Percentiles rank a stretch among this genome's conserved stretches.
Evolutionary conservation across 768 basidiomycete genomes (phyloP).

Genomic region (Kwoniella botswanensis): DNA sequence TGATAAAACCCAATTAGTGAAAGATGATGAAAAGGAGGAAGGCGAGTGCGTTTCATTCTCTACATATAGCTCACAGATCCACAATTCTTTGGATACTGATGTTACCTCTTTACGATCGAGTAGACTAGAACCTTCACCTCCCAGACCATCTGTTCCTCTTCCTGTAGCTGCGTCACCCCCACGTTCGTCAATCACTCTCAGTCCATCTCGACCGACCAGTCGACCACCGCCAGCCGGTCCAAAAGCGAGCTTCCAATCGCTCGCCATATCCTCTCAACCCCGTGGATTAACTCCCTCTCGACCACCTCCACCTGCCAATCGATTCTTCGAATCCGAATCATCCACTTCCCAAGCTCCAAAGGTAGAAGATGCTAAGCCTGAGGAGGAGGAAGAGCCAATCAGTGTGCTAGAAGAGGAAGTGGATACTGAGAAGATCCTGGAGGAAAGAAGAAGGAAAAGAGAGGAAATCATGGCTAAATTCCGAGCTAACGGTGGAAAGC

Average conservation of each 20-base stretch:
- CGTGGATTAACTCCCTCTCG: slow-evolving; percentile 10
- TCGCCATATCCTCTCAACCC: slow-evolving; percentile 23
- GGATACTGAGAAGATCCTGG: slow-evolving; percentile 50
- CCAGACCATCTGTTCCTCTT: slow-evolving; percentile 31
- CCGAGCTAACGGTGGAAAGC: slow-evolving; percentile 45
- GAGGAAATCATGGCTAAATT: slow-evolving; percentile 57
- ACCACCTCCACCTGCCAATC: slow-evolving; percentile 21
- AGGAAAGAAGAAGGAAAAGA: slow-evolving; percentile 51
- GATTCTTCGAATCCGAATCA: slow-evolving; percentile 24
- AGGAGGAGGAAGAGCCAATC: slow-evolving; percentile 31
- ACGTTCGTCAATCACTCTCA: not conserved
- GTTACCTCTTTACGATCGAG: not conserved
- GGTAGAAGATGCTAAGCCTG: slow-evolving; percentile 20
- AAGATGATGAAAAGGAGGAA: slow-evolving; percentile 86
- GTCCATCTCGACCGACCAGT: slow-evolving; percentile 32
- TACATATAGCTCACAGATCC: not conserved
- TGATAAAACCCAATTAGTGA: slow-evolving; percentile 60
- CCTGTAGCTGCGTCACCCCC: slow-evolving; percentile 13
- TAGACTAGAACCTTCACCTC: slow-evolving; percentile 41
- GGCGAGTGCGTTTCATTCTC: slow-evolving; percentile 60
- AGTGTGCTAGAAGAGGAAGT: slow-evolving; percentile 40
- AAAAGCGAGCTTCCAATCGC: slow-evolving; percentile 61
- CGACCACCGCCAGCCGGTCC: slow-evolving; percentile 57
- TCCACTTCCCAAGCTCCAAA: slow-evolving; percentile 19
- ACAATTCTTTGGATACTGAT: slow-evolving; percentile 62